These are phyloP conservation scores for Diaporthe batatas DNA, from an alignment of 2,329 filamentous ascomycete genomes.

Conservation along the genomic window DNA sequence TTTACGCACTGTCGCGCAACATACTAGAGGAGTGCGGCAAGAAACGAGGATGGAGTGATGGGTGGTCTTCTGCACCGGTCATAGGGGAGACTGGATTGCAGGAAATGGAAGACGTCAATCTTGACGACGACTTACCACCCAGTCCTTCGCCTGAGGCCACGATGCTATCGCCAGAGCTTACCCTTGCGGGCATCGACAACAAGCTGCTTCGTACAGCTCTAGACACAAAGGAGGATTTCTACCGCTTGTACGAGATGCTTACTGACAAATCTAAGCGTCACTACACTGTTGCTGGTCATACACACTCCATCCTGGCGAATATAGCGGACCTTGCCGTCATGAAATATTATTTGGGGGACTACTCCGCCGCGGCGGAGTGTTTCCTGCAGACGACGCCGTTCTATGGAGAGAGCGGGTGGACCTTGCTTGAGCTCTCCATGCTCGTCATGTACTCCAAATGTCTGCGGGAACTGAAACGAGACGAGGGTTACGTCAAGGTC, in stretches of 20 bases:
- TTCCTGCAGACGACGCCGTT: slow-evolving; percentile 84
- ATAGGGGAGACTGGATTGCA: slow-evolving; percentile 59
- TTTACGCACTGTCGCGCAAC: slow-evolving; percentile 84
- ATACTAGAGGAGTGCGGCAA: slow-evolving; percentile 82
- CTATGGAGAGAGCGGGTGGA: slow-evolving; percentile 85
- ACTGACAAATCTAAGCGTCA: slow-evolving; percentile 88
- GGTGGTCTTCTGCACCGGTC: slow-evolving; percentile 75
- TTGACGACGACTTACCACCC: slow-evolving; percentile 59
- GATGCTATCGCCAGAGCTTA: slow-evolving; percentile 44
- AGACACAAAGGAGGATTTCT: slow-evolving; percentile 73
- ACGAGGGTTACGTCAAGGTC: slow-evolving; percentile 83
- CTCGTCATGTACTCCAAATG: slow-evolving; percentile 88
- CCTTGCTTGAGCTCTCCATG: slow-evolving; percentile 83
- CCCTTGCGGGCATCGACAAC: slow-evolving; percentile 64
- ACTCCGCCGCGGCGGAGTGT: slow-evolving; percentile 78
- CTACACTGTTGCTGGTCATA: slow-evolving; percentile 83
- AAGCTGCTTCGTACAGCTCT: slow-evolving; percentile 72
- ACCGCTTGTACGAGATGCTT: slow-evolving; percentile 78
- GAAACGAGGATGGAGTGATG: slow-evolving; percentile 80
- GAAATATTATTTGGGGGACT: slow-evolving; percentile 83
- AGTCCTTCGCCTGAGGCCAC: slow-evolving; percentile 45
- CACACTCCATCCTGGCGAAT: slow-evolving; percentile 80
- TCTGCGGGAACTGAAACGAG: slow-evolving; percentile 79
- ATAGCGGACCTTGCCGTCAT: slow-evolving; percentile 89
- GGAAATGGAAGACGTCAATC: slow-evolving; percentile 70